These are phyloP conservation scores for Parastagonospora avenae DNA, from an alignment of 2,329 filamentous ascomycete species.

Conservation along the genomic window DNA sequence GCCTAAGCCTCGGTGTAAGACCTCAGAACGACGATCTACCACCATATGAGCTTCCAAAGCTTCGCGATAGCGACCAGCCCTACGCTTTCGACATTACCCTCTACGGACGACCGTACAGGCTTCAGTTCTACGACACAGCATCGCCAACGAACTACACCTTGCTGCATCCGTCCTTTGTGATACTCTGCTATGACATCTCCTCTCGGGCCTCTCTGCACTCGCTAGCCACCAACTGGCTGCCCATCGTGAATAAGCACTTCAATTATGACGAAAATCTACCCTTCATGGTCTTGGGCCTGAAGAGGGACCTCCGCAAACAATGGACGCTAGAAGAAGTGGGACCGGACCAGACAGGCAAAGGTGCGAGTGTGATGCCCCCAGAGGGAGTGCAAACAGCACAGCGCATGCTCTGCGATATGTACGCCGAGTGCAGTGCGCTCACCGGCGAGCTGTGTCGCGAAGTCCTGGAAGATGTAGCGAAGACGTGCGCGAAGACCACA, in stretches of 20 bases:
- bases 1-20: constrained; percentile 38
- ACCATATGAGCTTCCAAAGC: constrained; percentile 46
- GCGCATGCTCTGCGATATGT: constrained; percentile 64
- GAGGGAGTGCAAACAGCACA: constrained; percentile 58
- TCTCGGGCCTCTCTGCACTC: constrained; percentile 57
- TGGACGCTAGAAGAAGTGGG: constrained; percentile 43
- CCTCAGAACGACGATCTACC: constrained; percentile 35
- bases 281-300: constrained; percentile 64
- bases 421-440: constrained; percentile 66
- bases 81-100: constrained; percentile 64
- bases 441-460: constrained; percentile 65
- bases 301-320: constrained; percentile 60
- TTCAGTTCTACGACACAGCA: constrained; percentile 63
- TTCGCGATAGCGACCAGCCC: constrained; percentile 63
- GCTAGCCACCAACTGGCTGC: constrained; percentile 53
- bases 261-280: constrained; percentile 59
- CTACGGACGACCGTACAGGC: constrained; percentile 59
- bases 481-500: constrained; percentile 62
- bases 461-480: constrained; percentile 65
- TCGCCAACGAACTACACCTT: constrained; percentile 63
- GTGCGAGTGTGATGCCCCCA: constrained; percentile 56
- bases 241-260: constrained; percentile 57
- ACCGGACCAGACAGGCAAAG: constrained; percentile 43
- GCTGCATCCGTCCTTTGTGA: constrained; percentile 58
- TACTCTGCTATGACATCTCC: constrained; percentile 64